Evolutionary conservation across 345 rosid genomes (phyloP).

Genomic region (Melaleuca alternifolia): DNA sequence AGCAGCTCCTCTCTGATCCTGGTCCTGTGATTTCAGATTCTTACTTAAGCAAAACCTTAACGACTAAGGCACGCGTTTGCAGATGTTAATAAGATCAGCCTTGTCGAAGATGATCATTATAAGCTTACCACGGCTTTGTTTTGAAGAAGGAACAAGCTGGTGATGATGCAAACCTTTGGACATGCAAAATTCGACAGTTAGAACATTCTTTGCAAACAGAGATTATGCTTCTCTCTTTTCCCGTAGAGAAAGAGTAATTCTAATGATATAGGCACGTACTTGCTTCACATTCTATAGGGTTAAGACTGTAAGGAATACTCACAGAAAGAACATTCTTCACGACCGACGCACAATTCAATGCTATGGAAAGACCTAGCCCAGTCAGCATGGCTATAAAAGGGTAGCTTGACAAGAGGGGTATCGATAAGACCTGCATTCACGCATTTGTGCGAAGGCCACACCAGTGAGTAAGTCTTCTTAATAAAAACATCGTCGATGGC

Average conservation of each 20-base stretch:
- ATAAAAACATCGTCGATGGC: not conserved
- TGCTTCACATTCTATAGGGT: not conserved
- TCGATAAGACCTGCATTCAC: conserved; percentile 33
- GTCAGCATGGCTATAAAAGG: conserved; percentile 55
- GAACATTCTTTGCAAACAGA: not conserved
- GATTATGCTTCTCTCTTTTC: not conserved
- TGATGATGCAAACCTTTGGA: conserved; percentile 16
- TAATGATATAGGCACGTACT: not conserved
- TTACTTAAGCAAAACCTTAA: not conserved
- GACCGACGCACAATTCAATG: conserved; percentile 52
- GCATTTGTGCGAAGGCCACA: not conserved
- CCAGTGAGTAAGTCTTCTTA: not conserved
- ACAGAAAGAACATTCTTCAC: conserved; percentile 56
- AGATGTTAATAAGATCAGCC: not conserved
- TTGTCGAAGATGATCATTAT: not conserved
- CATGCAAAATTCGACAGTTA: not conserved
- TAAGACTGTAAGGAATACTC: conserved; percentile 10
- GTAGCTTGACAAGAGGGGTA: conserved; percentile 52
- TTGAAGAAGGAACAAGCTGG: conserved; percentile 37
- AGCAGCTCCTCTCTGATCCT: conserved; percentile 50
- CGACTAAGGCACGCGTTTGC: not conserved
- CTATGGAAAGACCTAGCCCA: conserved; percentile 44
- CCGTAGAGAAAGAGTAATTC: not conserved
- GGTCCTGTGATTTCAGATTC: conserved; percentile 19
- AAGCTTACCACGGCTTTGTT: conserved; percentile 39